Percentiles rank a stretch among this genome's conserved stretches.
phyloP scores from a whole-genome alignment of 441 rosid species.

The Dalechampia spathulata region DNA sequence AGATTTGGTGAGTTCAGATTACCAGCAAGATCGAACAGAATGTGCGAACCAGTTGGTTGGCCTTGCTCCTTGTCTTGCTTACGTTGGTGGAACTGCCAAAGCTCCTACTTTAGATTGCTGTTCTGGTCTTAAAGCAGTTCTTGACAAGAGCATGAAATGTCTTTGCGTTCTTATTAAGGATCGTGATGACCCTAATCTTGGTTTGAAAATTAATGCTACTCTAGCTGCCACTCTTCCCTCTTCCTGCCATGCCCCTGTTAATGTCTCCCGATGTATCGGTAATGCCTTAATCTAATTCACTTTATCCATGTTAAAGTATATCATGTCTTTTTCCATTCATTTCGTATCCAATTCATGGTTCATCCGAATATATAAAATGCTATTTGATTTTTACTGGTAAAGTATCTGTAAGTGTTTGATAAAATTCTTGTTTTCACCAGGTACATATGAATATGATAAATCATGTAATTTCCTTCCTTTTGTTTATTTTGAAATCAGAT shows the following conservation, averaged over 20 bases:
- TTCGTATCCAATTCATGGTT: too few species aligned
- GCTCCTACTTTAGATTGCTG: conserved; percentile 74
- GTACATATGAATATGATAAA: too few species aligned
- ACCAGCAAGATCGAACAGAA: conserved; percentile 55
- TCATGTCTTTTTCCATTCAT: neutral
- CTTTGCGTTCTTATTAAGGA: conserved; percentile 63
- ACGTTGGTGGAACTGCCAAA: conserved; percentile 55
- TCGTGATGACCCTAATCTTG: conserved; percentile 62
- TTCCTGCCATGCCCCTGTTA: conserved; percentile 41
- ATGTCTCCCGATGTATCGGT: conserved; percentile 58
- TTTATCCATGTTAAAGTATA: too few species aligned
- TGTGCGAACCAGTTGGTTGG: conserved; percentile 46
- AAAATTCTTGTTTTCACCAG: too few species aligned
- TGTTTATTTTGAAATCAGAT: too few species aligned
- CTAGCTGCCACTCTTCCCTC: conserved; percentile 63
- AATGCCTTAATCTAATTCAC: too few species aligned
- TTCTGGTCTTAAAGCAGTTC: conserved; percentile 50
- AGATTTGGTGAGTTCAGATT: conserved; percentile 33
- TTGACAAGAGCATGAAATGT: conserved; percentile 62
- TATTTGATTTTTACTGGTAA: too few species aligned
- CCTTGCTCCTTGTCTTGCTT: conserved; percentile 57
- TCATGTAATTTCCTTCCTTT: too few species aligned
- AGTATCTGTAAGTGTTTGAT: too few species aligned
- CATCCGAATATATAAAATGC: too few species aligned
- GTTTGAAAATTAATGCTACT: conserved; percentile 49